These are phyloP conservation scores for Aspergillus caelatus DNA, from an alignment of 2,329 filamentous ascomycete species.

Conservation along the genomic window DNA sequence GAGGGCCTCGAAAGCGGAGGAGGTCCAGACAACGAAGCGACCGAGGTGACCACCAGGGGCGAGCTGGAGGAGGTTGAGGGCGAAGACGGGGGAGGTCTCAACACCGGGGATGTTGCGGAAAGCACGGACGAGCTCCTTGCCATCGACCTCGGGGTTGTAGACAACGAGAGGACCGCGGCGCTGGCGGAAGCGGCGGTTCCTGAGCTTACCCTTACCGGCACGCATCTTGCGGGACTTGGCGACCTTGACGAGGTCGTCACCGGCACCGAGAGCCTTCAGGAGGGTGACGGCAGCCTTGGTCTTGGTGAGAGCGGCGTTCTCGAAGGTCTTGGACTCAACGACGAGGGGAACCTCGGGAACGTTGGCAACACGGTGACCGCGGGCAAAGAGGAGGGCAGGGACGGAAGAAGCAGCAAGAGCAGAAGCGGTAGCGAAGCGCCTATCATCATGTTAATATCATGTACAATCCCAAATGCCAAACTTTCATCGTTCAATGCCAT, in stretches of 20 bases:
- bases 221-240: constrained; percentile 95
- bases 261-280: constrained; percentile 87
- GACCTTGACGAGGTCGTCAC: constrained; percentile 91
- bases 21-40: constrained; percentile 99
- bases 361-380: constrained; percentile 90
- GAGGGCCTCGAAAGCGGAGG: constrained; percentile 91
- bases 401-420: constrained; percentile 95
- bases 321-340: constrained; percentile 86
- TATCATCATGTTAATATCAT: constrained; percentile 37
- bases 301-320: constrained; percentile 77
- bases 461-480: constrained; percentile 4
- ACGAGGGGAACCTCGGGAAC: constrained; percentile 97
- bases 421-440: constrained; percentile 96
- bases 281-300: constrained; percentile 85
- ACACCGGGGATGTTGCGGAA: constrained; percentile 99
- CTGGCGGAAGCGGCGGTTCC: constrained; percentile 94
- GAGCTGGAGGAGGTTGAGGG: constrained; percentile 98
- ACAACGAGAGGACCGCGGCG: constrained; percentile 96
- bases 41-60: constrained; percentile 98
- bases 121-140: constrained; percentile 88
- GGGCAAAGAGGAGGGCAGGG: constrained; percentile 91
- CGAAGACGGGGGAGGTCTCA: constrained; percentile 90
- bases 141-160: constrained; percentile 94
- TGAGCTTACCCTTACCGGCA: constrained; percentile 98
- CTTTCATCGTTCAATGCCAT: constrained; percentile 37